Evolutionary conservation across 768 basidiomycete genomes (phyloP).

Genomic region (Termitomyces sp.): DNA sequence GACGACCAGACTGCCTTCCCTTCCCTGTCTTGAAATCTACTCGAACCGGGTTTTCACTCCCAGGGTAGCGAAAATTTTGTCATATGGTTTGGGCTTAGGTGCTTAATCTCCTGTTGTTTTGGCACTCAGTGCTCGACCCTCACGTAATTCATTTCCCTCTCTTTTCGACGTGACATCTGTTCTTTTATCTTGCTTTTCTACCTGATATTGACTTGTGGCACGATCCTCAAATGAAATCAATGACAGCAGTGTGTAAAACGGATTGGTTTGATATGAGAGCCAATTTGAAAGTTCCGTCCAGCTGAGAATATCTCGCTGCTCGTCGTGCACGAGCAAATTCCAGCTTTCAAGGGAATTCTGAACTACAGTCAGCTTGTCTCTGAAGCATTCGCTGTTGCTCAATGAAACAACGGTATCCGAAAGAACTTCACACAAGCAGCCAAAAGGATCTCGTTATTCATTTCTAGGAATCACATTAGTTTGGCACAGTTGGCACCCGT

Average conservation of each 20-base stretch:
- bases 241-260: slow-evolving; percentile 15
- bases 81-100: slow-evolving; percentile 9
- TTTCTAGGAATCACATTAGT: no score
- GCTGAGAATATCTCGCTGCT: no score
- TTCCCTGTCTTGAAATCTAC: slow-evolving; percentile 56
- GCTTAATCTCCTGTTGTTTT: slow-evolving; percentile 9
- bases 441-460: no score
- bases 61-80: slow-evolving; percentile 14
- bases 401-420: no score
- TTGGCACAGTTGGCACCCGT: no score
- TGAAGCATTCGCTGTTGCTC: no score
- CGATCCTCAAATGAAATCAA: slow-evolving; percentile 23
- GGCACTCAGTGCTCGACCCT: slow-evolving; percentile 16
- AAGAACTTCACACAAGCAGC: no score
- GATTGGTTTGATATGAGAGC: neutral
- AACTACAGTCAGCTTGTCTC: no score
- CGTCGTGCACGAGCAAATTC: no score
- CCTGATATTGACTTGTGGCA: slow-evolving; percentile 14
- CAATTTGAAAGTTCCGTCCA: no score
- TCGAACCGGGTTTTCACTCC: neutral
- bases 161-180: slow-evolving; percentile 14
- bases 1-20: slow-evolving; percentile 89
- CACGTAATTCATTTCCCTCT: slow-evolving; percentile 13
- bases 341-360: no score
- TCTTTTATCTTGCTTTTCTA: slow-evolving; percentile 18